Evolutionary conservation across 768 basidiomycete species (phyloP), one percentile per base, ranked within the genome.

Genomic region (Russula earlei): DNA sequence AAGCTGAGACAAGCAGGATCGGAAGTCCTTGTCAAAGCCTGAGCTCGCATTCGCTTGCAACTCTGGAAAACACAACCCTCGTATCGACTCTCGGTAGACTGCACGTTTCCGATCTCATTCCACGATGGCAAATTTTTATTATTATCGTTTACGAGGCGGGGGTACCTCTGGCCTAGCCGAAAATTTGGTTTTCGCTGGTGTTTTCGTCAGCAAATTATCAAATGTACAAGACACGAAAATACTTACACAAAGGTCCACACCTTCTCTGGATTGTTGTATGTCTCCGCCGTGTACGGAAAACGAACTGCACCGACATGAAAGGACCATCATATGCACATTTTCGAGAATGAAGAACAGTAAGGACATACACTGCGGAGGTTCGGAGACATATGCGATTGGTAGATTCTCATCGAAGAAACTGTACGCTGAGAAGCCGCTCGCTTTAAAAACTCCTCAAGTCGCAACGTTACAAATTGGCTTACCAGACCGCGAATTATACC

Each of bases 181-280:
- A 31, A 45, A 45, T 0, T 7, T 9, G 10, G 5, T 45, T 15
- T 31, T 29, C 44, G 4, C 44, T 45, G 27, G 14, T 6, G 20
- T 9, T 20, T n/a, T 29, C 5, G 10, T 45, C 27, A 45, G n/a
- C n/a, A 45, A 45, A n/a, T n/a, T 11, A 4, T 29, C 44, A 7
- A 45, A 44, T 1, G 29, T 29, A 12, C 5, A 8, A 36, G 9
- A 8, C 41, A 41, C 11, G 2, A 19, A 22, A 29, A 19, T 4
- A 50, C 56, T 46, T 12, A 58, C 60, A 24, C 60, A 25, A 58
- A 61, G 27, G 24, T 12, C 60, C 60, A 61, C 29, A 61, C 2
- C 0, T 58, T 54, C 37, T 62, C 53, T 15, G 53, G 53, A 22
- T 52, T 55, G 33, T 52, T 59, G 49, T 62, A 62, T 3, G 60